phyloP scores from a whole-genome alignment of 2,329 filamentous ascomycete genomes.

The Magnaporthiopsis poae region DNA sequence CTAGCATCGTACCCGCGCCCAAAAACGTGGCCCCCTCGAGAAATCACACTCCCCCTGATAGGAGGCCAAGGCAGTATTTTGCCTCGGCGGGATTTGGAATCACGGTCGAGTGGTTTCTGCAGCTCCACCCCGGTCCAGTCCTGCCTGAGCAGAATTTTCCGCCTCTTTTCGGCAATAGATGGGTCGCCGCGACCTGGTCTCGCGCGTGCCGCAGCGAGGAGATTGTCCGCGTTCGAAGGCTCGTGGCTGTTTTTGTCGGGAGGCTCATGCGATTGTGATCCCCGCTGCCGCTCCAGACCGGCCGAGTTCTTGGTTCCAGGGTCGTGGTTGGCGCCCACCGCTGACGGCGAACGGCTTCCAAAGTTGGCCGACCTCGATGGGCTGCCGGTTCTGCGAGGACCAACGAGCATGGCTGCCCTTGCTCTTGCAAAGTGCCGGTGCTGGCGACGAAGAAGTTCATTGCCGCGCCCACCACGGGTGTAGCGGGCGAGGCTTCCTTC shows the following conservation, averaged over 20 bases:
- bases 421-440: constrained; percentile 38
- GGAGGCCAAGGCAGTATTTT: background rate
- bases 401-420: constrained; percentile 23
- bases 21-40: constrained; percentile 17
- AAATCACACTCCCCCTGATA: constrained; percentile 10
- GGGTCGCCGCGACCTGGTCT: background rate
- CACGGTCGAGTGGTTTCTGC: constrained; percentile 24
- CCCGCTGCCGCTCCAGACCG: constrained; percentile 2
- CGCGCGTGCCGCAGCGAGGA: background rate
- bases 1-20: constrained; percentile 4
- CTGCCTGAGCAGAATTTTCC: constrained; percentile 20
- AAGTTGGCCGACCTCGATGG: background rate
- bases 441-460: constrained; percentile 28
- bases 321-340: background rate
- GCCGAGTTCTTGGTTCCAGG: background rate
- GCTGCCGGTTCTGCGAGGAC: constrained; percentile 12
- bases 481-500: constrained; percentile 36
- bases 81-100: constrained; percentile 4
- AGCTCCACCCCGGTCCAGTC: constrained; percentile 26
- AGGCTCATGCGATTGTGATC: background rate
- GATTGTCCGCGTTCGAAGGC: background rate
- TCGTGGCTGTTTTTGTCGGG: background rate
- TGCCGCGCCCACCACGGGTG: constrained; percentile 25
- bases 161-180: constrained; percentile 18
- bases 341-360: background rate